Evolutionary conservation across 2,329 filamentous ascomycete genomes (phyloP).

Genomic region (Phyllosticta citriasiana): DNA sequence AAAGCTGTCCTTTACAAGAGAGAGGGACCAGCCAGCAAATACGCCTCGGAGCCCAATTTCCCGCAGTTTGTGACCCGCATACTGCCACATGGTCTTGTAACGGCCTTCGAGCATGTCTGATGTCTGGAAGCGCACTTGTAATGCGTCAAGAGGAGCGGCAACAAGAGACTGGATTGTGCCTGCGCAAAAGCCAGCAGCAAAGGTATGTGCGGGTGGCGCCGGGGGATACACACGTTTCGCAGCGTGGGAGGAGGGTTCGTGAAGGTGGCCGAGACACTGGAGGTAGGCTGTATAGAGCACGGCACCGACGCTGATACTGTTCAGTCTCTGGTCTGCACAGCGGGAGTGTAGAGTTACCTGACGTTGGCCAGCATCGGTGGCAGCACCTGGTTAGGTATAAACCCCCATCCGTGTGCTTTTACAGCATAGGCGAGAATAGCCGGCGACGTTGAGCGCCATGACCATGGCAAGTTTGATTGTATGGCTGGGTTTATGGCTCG

Average conservation of each 20-base stretch:
- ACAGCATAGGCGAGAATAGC: constrained; percentile 60
- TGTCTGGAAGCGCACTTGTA: constrained; percentile 62
- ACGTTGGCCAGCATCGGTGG: constrained; percentile 67
- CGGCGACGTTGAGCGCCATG: constrained; percentile 57
- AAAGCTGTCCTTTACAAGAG: constrained; percentile 58
- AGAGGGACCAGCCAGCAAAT: constrained; percentile 63
- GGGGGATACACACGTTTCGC: constrained; percentile 61
- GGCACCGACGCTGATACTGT: constrained; percentile 48
- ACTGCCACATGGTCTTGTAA: constrained; percentile 62
- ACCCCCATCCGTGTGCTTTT: constrained; percentile 59
- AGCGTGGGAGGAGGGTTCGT: constrained; percentile 53
- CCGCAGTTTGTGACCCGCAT: constrained; percentile 54
- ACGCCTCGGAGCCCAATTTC: constrained; percentile 64
- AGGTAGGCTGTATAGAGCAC: constrained; percentile 69
- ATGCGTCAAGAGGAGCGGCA: constrained; percentile 65
- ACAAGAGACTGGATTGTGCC: constrained; percentile 60
- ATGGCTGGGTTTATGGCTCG: constrained; percentile 51
- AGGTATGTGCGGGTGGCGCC: constrained; percentile 52
- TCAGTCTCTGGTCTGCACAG: background rate
- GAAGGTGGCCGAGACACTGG: constrained; percentile 55
- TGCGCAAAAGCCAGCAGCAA: constrained; percentile 59
- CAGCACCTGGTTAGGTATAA: constrained; percentile 67
- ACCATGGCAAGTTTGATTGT: constrained; percentile 42
- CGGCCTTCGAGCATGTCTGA: constrained; percentile 49
- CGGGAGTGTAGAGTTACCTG: constrained; percentile 31